Evolutionary conservation across 768 basidiomycete species (phyloP), one percentile per base, ranked within the genome.

Genomic region (Gloeopeniophorella convolvens): DNA sequence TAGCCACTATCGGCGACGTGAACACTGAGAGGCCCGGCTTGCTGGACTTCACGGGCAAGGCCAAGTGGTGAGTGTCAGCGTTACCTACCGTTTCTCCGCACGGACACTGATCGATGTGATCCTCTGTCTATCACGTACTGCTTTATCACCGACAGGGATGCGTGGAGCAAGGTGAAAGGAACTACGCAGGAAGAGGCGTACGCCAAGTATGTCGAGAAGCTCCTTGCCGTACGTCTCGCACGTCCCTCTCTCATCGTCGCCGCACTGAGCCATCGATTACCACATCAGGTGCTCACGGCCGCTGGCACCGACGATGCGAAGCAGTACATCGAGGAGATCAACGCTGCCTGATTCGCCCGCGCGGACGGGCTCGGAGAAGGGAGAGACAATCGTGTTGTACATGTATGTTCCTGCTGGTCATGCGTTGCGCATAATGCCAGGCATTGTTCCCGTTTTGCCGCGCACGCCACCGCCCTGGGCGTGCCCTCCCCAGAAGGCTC

Each of bases 41-140:
- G 70, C 64, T 96, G 32, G 89, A 95, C 65, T 94, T 96, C 62
- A 68, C 71, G 18, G 94, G 85, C 57, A 93, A 88, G 70, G 84
- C 82, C 57, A 98, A 97, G 74, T 95, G 92, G 91, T 91, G 69
- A 58, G 68, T 56, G 26, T 31, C 28, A 16, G 34, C 34, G 43
- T 47, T 41, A 30, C 30, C 23, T 26, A 42, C 39, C 43, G 34
- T 27, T 23, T 18, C n/a, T 16, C 45, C 21, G 51, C 45, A 35
- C 50, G 16, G 41, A 42, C n/a, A 11, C 45, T 51, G 45, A 51
- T 53, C 28, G 47, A 44, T 20, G 28, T 35, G 27, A 31, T 37
- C 12, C 10, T 13, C 3, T 16, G 26, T 31, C 34, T 11, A 13
- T 35, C 40, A n/a, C 9, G 6, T 48, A 39, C 1, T 21, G 18